phyloP scores from a whole-genome alignment of 352 stramenopile species.

The Hyaloperonospora arabidopsidis region DNA sequence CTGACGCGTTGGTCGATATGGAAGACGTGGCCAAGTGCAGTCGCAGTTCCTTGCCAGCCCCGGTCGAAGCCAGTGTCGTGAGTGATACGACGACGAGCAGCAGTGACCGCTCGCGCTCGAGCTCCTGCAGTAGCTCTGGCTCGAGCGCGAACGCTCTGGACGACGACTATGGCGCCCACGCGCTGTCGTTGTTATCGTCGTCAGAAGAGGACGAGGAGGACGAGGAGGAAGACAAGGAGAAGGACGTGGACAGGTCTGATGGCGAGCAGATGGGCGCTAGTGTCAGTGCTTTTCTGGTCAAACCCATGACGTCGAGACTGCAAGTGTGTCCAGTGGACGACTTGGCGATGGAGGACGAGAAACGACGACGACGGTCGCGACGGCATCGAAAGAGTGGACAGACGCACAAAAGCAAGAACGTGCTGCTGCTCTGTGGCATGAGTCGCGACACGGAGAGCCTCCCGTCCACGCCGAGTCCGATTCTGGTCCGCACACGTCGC shows the following conservation, averaged over 20 bases:
- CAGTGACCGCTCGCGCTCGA: constrained; percentile 26
- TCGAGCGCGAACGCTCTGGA: constrained; percentile 26
- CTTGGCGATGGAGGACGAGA: constrained; percentile 68
- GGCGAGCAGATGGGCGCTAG: constrained; percentile 4
- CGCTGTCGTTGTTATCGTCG: constrained; percentile 16
- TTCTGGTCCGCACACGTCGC: constrained; percentile 21
- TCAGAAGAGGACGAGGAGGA: constrained; percentile 34
- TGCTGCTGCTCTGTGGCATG: constrained; percentile 31
- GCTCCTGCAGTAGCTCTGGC: constrained; percentile 27
- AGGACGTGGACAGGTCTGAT: constrained; percentile 20
- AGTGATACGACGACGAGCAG: constrained; percentile 40
- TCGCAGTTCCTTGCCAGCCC: constrained; percentile 4
- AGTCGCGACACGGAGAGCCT: constrained; percentile 55
- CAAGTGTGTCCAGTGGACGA: constrained; percentile 72
- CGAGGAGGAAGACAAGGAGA: constrained; percentile 11
- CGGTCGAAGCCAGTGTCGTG: constrained; percentile 24
- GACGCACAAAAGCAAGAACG: constrained; percentile 28
- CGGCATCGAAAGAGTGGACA: constrained; percentile 29
- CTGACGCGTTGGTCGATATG: constrained; percentile 17
- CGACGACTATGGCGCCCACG: constrained; percentile 34
- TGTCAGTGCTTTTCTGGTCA: constrained; percentile 39
- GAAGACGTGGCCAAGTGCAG: constrained; percentile 7
- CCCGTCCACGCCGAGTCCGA: constrained; percentile 36
- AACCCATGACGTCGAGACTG: constrained; percentile 61
- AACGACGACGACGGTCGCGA: constrained; percentile 48